Conservation (phyloP, 371 early-diverging fungal genomes). For the Actinomortierella ambigua region DNA sequence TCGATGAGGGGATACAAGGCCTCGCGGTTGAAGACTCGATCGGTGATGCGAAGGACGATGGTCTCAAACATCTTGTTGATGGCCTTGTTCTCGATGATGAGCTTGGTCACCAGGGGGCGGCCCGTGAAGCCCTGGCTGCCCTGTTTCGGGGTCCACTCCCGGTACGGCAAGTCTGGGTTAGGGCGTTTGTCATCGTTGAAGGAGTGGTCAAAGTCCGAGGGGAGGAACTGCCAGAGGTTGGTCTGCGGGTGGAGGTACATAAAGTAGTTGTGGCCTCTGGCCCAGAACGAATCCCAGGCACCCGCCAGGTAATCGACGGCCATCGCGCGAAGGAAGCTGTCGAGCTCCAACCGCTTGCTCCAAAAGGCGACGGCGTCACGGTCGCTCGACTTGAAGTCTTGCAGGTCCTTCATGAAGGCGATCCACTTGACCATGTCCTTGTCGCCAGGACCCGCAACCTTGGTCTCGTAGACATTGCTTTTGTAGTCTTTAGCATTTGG, state of each 20-base stretch:
- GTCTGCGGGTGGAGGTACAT: constrained; percentile 10
- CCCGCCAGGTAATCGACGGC: constrained; percentile 16
- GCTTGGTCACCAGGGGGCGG: constrained; percentile 22
- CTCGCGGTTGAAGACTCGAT: constrained; percentile 11
- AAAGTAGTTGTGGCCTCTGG: constrained; percentile 12
- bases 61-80: constrained; percentile 20
- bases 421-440: constrained; percentile 11
- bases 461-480: not conserved
- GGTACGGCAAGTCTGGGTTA: constrained; percentile 9
- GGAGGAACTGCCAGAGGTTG: constrained; percentile 14
- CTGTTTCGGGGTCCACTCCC: not conserved
- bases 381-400: constrained; percentile 4
- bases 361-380: constrained; percentile 2
- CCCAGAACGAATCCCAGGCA: constrained; percentile 9
- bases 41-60: constrained; percentile 4
- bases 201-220: constrained; percentile 14
- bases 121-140: no score
- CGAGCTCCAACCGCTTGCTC: constrained; percentile 13
- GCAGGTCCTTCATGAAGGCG: constrained; percentile 16
- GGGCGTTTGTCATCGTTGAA: constrained; percentile 10
- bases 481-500: not conserved
- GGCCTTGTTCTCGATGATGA: constrained; percentile 20
- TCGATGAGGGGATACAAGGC: constrained; percentile 8
- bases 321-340: constrained; percentile 9
- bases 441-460: constrained; percentile 2